Evolutionary conservation across 1,284 basidiomycete species (phyloP).

Genomic region (Agroathelia rolfsii): DNA sequence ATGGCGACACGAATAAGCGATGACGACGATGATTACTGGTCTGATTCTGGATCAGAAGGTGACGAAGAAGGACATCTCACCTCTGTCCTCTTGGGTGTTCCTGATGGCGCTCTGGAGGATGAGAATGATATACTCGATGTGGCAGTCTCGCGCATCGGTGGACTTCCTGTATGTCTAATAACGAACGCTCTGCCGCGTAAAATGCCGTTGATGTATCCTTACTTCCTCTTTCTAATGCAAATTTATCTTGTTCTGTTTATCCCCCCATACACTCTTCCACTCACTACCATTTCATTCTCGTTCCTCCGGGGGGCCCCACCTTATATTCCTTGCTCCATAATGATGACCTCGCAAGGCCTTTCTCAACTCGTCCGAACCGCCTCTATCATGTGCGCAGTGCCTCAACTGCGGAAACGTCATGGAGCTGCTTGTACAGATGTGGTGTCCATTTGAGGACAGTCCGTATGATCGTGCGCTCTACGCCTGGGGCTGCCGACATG

Average conservation of each 20-base stretch:
- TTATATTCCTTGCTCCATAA: constrained; percentile 32
- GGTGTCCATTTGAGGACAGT: constrained; percentile 79
- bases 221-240: constrained; percentile 18
- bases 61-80: constrained; percentile 56
- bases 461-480: constrained; percentile 73
- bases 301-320: constrained; percentile 42
- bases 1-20: too few species aligned
- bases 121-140: constrained; percentile 54
- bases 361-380: constrained; percentile 21
- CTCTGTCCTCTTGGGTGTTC: constrained; percentile 63
- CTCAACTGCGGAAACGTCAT: constrained; percentile 58
- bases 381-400: constrained; percentile 39
- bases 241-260: constrained; percentile 25
- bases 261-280: constrained; percentile 25
- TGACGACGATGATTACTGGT: constrained; percentile 64
- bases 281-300: too few species aligned
- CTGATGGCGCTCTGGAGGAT: constrained; percentile 56
- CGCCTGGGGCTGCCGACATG: constrained; percentile 66
- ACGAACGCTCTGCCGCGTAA: constrained; percentile 40
- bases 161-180: constrained; percentile 81
- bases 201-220: constrained; percentile 28
- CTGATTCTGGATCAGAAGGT: constrained; percentile 59
- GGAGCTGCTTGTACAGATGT: constrained; percentile 74
- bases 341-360: constrained; percentile 22
- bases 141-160: constrained; percentile 77